A percentile compares a stretch with the other conserved stretches of the same genome.
Conservation (phyloP, 129 eudicot species). For the Flaveria linearis region DNA sequence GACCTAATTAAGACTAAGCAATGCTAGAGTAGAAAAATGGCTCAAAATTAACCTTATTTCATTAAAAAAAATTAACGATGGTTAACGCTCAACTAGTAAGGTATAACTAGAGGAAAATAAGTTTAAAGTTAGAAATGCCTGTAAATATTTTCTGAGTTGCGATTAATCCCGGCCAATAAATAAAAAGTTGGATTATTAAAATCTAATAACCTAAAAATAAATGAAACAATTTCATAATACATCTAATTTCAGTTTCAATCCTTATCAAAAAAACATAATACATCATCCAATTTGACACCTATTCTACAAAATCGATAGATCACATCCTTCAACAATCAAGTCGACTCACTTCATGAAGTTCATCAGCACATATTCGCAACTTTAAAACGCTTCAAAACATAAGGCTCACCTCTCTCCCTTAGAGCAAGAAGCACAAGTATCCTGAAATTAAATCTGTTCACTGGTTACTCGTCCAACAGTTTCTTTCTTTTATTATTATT, state of each 20-base stretch:
- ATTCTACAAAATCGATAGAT: constrained; percentile 15
- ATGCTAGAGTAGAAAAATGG: too few relatives aligned
- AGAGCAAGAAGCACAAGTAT: not conserved
- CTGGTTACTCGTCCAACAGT: not conserved
- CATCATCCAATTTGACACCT: not conserved
- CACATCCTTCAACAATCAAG: not conserved
- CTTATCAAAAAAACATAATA: not conserved
- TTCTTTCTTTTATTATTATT: too few relatives aligned
- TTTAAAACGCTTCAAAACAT: not conserved
- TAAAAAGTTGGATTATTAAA: too few relatives aligned
- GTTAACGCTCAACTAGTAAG: too few relatives aligned
- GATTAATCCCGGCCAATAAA: too few relatives aligned
- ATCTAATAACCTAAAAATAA: not conserved
- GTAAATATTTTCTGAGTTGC: too few relatives aligned
- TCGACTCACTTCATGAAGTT: not conserved
- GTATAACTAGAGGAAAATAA: too few relatives aligned
- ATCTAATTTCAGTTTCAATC: not conserved
- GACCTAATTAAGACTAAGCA: too few relatives aligned
- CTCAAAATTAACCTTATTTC: too few relatives aligned
- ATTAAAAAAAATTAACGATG: too few relatives aligned
- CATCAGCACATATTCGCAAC: not conserved
- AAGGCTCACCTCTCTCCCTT: not conserved
- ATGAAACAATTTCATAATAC: not conserved
- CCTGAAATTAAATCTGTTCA: not conserved
- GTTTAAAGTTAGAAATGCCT: too few relatives aligned